Evolutionary conservation across 2,329 filamentous ascomycete species (phyloP), one percentile per base, ranked within the genome.

Genomic region (Akanthomyces dipterigenus): DNA sequence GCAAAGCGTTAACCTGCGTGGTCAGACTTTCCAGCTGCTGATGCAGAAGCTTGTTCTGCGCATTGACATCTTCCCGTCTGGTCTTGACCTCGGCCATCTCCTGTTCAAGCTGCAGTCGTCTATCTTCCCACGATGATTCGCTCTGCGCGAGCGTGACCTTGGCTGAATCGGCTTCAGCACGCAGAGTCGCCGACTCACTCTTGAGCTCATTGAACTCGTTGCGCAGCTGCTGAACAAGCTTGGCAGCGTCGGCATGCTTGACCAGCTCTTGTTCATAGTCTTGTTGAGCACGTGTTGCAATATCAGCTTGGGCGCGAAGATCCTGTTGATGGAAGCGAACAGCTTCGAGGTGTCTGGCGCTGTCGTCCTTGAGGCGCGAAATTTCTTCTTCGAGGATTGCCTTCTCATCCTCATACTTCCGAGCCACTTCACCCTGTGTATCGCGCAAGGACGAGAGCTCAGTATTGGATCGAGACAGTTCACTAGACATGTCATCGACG

Each of bases 181-280:
- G 88, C 69, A 90, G 80, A 26, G 88, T 84, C 16, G 89, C 87
- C 3, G 91, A 81, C 63, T 96, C 85, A 1, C 89, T 88, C 76
- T 91, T 93, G 64, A 98, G 76, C 67, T 90, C 80, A 69, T 96
- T 95, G 73, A 90, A 84, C 65, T 98, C 91, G 4, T 81, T 80
- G 56, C 95, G 90, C 54, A 96, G 80, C 58, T 82, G 82, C 67
- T 96, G 91, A 16, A 97, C 80, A 40, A 86, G 84, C 75, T 92
- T 93, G 14, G 93, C 91, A n/a, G 93, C 95, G 66, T 97, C 91
- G 1, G 93, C 93, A 75, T 99, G 95, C 77, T 95, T 97, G 69
- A 96, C 84, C 12, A 99, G 82, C 73, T 99, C 95, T 64, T 88
- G 88, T 73, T 99, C 96, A 71, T 99, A 99, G 67, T 95, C 93